Conservation (phyloP, 345 rosid species). For the Dipteronia sinensis region DNA sequence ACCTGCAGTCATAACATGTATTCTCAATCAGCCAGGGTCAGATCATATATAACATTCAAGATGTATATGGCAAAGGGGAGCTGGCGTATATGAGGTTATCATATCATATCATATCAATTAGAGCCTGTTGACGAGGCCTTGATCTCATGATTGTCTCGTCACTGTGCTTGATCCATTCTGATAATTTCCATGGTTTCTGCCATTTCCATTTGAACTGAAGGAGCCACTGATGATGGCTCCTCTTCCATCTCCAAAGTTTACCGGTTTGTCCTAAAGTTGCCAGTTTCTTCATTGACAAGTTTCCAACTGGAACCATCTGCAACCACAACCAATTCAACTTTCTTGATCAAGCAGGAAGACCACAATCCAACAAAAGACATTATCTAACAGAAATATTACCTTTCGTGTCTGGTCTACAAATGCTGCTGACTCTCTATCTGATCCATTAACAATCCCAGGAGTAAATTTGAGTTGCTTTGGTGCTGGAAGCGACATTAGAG, state of each 20-base stretch:
- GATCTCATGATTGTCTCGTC: conserved; percentile 61
- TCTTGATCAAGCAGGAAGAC: conserved; percentile 14
- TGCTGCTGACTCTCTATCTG: conserved; percentile 55
- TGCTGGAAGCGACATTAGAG: conserved; percentile 64
- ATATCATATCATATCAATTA: conserved; percentile 37
- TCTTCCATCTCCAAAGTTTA: conserved; percentile 88
- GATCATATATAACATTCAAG: conserved; percentile 24
- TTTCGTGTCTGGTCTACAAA: conserved; percentile 56
- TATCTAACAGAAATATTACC: conserved; percentile 36
- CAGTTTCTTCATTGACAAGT: conserved; percentile 52
- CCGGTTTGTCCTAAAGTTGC: conserved; percentile 52
- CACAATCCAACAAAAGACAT: conserved; percentile 2
- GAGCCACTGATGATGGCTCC: conserved; percentile 89
- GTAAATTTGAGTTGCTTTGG: conserved; percentile 73
- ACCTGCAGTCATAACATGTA: conserved; percentile 25
- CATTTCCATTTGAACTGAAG: conserved; percentile 90
- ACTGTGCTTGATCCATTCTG: conserved; percentile 77
- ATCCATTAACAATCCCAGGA: conserved; percentile 52
- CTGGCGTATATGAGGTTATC: conserved; percentile 15
- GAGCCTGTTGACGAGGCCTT: conserved; percentile 47
- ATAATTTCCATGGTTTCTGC: conserved; percentile 92
- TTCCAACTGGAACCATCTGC: conserved; percentile 66
- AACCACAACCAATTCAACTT: conserved; percentile 18
- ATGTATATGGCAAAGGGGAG: conserved; percentile 25
- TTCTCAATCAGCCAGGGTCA: conserved; percentile 20